These are phyloP conservation scores for Rhizoctonia solani DNA, from an alignment of 1,284 basidiomycete genomes.

Conservation along the genomic window DNA sequence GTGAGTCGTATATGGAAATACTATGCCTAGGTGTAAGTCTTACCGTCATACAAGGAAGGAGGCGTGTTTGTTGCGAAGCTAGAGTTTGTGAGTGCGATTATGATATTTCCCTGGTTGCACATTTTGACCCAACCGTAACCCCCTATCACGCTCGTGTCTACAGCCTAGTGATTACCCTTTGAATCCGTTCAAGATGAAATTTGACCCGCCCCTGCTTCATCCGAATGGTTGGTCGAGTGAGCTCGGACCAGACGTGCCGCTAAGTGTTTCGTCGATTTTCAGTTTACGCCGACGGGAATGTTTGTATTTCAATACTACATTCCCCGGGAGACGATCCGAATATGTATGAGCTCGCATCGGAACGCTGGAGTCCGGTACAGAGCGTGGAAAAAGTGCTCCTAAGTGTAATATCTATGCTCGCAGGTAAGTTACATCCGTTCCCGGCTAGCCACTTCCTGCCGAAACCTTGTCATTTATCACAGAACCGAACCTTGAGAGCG, in stretches of 20 bases:
- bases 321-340: slow-evolving; percentile 94
- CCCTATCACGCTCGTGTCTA: no score
- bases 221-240: slow-evolving; percentile 79
- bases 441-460: slow-evolving; percentile 37
- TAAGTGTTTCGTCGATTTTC: not conserved
- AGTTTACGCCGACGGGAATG: slow-evolving; percentile 60
- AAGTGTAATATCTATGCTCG: slow-evolving; percentile 98
- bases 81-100: slow-evolving; percentile 72
- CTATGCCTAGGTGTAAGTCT: not conserved
- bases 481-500: slow-evolving; percentile 99
- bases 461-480: slow-evolving; percentile 6
- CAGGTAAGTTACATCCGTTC: slow-evolving; percentile 57
- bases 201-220: slow-evolving; percentile 95
- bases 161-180: slow-evolving; percentile 92
- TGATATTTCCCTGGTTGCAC: no score
- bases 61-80: slow-evolving; percentile 94
- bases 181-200: slow-evolving; percentile 98
- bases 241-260: slow-evolving; percentile 3
- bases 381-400: slow-evolving; percentile 96
- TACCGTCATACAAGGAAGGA: slow-evolving; percentile 70
- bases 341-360: slow-evolving; percentile 91
- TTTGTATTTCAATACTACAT: slow-evolving; percentile 97
- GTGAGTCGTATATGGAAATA: slow-evolving; percentile 52
- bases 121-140: no score
- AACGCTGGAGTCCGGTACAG: slow-evolving; percentile 98